Conservation (phyloP, 331 rosid species). For the Dryas integrifolia region DNA sequence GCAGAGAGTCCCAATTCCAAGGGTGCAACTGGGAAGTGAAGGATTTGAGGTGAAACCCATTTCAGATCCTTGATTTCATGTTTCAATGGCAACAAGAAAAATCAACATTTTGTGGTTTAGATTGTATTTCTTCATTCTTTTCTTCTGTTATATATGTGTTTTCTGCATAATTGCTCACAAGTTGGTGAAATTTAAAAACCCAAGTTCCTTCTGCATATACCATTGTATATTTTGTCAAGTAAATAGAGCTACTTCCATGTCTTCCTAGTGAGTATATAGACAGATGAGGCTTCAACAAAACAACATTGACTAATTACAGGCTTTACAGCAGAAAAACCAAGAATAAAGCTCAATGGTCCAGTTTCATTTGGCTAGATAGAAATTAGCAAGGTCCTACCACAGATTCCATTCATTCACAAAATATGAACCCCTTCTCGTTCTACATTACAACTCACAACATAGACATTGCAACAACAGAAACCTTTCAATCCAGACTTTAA, state of each 20-base stretch:
- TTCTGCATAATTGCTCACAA: background rate
- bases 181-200: background rate
- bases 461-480: background rate
- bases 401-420: background rate
- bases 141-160: background rate
- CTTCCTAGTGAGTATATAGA: too few relatives aligned
- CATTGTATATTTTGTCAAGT: too few relatives aligned
- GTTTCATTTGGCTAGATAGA: background rate
- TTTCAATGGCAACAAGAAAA: too few relatives aligned
- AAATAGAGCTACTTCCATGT: too few relatives aligned
- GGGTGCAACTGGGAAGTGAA: background rate
- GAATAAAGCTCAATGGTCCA: background rate
- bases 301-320: background rate
- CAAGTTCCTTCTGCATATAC: too few relatives aligned
- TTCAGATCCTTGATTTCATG: background rate
- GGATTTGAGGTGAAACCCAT: background rate
- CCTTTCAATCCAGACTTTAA: background rate
- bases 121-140: too few relatives aligned
- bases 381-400: background rate
- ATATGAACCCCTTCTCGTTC: background rate
- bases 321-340: background rate
- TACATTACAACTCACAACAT: background rate
- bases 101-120: too few relatives aligned
- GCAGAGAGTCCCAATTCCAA: background rate
- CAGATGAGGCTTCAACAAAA: background rate